Percentiles rank a stretch among this genome's conserved stretches.
These are phyloP conservation scores for Darksidea phi DNA, from an alignment of 495 filamentous ascomycete genomes.

Conservation along the genomic window DNA sequence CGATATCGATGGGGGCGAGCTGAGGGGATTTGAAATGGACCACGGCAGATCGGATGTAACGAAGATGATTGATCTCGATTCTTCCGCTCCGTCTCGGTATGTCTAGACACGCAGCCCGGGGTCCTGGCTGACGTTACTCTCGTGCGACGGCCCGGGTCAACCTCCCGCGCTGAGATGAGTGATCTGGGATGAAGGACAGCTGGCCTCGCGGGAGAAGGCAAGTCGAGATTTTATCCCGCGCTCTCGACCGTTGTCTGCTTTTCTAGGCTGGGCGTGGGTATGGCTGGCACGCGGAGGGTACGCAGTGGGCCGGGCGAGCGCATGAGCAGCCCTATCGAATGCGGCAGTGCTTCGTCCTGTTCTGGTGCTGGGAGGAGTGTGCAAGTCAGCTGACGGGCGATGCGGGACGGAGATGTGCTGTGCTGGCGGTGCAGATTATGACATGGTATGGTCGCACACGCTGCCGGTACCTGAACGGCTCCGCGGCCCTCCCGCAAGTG, in stretches of 20 bases:
- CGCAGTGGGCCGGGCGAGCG: constrained; percentile 2
- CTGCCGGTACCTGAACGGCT: background rate
- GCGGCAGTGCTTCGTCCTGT: background rate
- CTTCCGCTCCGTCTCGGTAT: background rate
- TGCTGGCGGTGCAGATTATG: constrained; percentile 3
- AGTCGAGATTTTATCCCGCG: background rate
- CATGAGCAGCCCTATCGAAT: constrained; percentile 30
- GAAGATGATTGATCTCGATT: no score
- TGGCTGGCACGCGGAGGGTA: constrained; percentile 18
- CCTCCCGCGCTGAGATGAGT: background rate
- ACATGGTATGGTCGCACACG: no score
- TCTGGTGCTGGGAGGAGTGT: background rate
- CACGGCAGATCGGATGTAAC: no score
- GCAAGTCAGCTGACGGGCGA: background rate
- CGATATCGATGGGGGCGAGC: background rate
- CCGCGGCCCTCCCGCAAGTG: constrained; percentile 5
- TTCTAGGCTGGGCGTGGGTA: constrained; percentile 6
- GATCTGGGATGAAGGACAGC: background rate
- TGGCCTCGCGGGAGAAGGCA: background rate
- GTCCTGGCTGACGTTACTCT: constrained; percentile 4
- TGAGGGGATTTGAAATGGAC: no score
- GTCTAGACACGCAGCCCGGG: background rate
- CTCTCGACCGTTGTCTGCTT: background rate
- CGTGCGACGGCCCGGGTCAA: background rate
- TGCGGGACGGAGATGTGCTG: background rate